Evolutionary conservation across 2,329 filamentous ascomycete species (phyloP).

Genomic region (Microascus cirrosus): DNA sequence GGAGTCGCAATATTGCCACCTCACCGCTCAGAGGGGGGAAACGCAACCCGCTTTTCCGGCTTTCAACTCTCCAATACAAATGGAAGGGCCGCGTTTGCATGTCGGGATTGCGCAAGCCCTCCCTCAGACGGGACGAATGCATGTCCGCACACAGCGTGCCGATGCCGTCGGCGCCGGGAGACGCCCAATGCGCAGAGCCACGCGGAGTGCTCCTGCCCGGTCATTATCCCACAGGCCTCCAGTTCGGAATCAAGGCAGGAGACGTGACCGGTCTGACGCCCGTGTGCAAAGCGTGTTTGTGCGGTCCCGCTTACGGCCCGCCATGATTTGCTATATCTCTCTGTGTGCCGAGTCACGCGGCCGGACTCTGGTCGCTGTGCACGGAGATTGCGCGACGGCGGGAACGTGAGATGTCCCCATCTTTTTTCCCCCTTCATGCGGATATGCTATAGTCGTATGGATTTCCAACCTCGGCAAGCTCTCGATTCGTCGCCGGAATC

Average conservation of each 20-base stretch:
- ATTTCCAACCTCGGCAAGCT: no score
- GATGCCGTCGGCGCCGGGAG: not conserved
- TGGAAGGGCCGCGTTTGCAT: no score
- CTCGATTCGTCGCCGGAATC: no score
- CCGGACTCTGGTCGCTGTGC: no score
- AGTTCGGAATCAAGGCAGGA: not conserved
- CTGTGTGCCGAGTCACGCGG: not conserved
- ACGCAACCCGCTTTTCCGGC: not conserved
- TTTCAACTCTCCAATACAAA: no score
- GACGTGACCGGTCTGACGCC: not conserved
- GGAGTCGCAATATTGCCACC: not conserved
- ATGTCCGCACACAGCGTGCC: not conserved
- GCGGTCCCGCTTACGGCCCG: not conserved
- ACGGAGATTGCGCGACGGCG: not conserved
- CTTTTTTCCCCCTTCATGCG: not conserved
- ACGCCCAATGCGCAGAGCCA: not conserved
- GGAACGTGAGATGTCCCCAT: not conserved
- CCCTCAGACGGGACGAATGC: not conserved
- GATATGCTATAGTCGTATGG: not conserved
- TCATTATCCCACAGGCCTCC: no score
- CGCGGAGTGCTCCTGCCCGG: not conserved
- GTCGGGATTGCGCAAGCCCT: no score
- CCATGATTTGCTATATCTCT: not conserved
- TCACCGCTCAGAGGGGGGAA: not conserved
- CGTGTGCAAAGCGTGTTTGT: not conserved